Percentiles rank a stretch among this genome's conserved stretches.
Evolutionary conservation across 768 basidiomycete genomes (phyloP).

Genomic region (Pleurotus ostreatus): DNA sequence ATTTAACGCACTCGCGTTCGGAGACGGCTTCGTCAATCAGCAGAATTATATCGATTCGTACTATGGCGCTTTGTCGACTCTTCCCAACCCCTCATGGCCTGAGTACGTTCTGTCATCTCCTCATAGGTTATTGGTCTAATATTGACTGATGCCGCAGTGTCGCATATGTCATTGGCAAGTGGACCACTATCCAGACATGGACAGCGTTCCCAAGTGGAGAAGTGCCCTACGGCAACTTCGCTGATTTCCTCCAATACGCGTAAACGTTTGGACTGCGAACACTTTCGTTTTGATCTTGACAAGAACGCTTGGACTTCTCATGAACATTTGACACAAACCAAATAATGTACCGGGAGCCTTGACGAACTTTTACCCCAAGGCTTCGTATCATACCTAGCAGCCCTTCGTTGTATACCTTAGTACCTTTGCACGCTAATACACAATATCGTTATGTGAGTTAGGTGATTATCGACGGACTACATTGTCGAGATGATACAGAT

Average conservation of each 20-base stretch:
- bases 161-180: conserved; percentile 9
- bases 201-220: conserved; percentile 7
- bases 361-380: not conserved
- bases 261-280: not conserved
- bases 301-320: no score
- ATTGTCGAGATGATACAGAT: not conserved
- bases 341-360: not conserved
- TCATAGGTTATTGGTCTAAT: not conserved
- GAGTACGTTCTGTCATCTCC: conserved; percentile 1
- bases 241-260: conserved; percentile 11
- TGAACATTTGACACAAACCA: not conserved
- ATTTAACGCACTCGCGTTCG: conserved; percentile 2
- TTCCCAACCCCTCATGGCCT: conserved; percentile 10
- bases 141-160: not conserved
- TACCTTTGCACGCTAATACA: not conserved
- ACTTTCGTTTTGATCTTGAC: not conserved
- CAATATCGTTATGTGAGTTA: not conserved
- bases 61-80: conserved; percentile 9
- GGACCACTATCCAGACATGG: conserved; percentile 7
- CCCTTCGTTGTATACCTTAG: not conserved
- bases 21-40: conserved; percentile 1
- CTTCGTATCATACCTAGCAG: not conserved
- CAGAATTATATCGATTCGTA: conserved; percentile 13
- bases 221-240: conserved; percentile 7
- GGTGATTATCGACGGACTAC: not conserved